A percentile compares a stretch with the other conserved stretches of the same genome.
Evolutionary conservation across 1,139 yeast genomes (phyloP).

Genomic region (Debaryomyces singareniensis): DNA sequence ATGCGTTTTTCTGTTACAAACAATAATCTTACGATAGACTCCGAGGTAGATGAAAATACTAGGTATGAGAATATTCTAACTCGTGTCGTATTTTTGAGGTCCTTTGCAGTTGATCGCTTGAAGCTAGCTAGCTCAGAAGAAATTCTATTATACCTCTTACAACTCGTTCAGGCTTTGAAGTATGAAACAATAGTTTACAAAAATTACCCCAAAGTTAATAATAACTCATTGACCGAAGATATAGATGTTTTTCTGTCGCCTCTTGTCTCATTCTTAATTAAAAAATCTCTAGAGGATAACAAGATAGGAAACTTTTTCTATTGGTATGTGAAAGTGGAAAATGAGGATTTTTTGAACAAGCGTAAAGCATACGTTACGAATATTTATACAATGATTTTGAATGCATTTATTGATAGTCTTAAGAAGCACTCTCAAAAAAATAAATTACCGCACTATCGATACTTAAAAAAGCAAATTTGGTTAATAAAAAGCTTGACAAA

Average conservation of each 20-base stretch:
- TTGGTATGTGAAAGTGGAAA: conserved; percentile 89
- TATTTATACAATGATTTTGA: conserved; percentile 31
- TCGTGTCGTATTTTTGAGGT: conserved; percentile 47
- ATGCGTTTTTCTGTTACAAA: conserved; percentile 9
- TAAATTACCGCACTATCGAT: conserved; percentile 29
- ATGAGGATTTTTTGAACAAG: conserved; percentile 53
- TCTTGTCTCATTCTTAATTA: conserved; percentile 72
- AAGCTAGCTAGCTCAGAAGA: conserved; percentile 76
- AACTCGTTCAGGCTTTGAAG: conserved; percentile 86
- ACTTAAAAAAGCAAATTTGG: conserved; percentile 40
- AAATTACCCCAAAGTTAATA: conserved; percentile 18
- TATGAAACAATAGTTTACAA: conserved; percentile 46
- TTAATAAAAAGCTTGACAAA: conserved; percentile 37
- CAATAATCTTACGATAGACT: conserved; percentile 1
- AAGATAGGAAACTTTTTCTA: conserved; percentile 76
- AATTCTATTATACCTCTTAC: conserved; percentile 73
- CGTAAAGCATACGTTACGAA: conserved; percentile 9
- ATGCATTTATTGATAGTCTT: conserved; percentile 33
- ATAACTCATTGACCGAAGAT: conserved; percentile 7
- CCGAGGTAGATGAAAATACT: conserved; percentile 10
- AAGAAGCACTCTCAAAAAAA: conserved; percentile 23
- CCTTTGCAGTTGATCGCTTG: conserved; percentile 83
- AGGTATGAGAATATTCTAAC: conserved; percentile 28
- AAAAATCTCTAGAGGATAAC: conserved; percentile 60
- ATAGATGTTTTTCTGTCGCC: conserved; percentile 40